phyloP scores from a whole-genome alignment of 768 basidiomycete genomes.

The Coprinopsis strossmayeri region DNA sequence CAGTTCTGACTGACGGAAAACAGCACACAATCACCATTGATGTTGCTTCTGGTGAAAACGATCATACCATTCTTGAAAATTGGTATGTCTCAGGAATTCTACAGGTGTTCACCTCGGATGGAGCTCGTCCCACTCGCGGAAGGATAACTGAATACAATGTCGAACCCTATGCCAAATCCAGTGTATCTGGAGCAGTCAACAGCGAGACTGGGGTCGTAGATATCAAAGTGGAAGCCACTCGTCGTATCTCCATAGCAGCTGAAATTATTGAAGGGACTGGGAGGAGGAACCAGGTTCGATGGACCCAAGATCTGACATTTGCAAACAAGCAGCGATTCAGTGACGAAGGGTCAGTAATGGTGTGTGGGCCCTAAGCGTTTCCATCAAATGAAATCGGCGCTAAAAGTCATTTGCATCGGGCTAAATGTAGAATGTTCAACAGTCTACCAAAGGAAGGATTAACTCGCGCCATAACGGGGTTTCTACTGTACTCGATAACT shows the following conservation, averaged over 20 bases:
- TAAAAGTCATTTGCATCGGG: too few relatives aligned
- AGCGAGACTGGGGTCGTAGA: constrained; percentile 41
- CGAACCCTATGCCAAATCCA: constrained; percentile 48
- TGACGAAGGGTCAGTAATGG: constrained; percentile 37
- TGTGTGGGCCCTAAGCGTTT: constrained; percentile 8
- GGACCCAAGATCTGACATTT: constrained; percentile 55
- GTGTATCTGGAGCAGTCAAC: constrained; percentile 34
- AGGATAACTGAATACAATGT: constrained; percentile 54
- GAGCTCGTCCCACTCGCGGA: constrained; percentile 53
- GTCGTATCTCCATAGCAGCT: constrained; percentile 52
- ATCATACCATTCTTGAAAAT: constrained; percentile 63
- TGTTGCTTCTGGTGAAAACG: constrained; percentile 60
- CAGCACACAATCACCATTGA: constrained; percentile 69
- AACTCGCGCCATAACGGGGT: constrained; percentile 37
- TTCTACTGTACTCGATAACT: constrained; percentile 30
- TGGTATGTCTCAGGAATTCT: constrained; percentile 74
- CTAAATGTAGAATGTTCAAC: constrained; percentile 35
- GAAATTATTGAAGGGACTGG: constrained; percentile 60
- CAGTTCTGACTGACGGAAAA: constrained; percentile 59
- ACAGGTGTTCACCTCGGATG: constrained; percentile 60
- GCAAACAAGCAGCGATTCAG: constrained; percentile 59
- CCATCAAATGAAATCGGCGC: neutral
- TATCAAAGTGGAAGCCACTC: constrained; percentile 56
- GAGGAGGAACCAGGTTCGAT: constrained; percentile 44
- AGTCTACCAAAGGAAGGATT: constrained; percentile 31